Base-by-base conservation (phyloP, 768 basidiomycete genomes). In the Epithele typhae region DNA sequence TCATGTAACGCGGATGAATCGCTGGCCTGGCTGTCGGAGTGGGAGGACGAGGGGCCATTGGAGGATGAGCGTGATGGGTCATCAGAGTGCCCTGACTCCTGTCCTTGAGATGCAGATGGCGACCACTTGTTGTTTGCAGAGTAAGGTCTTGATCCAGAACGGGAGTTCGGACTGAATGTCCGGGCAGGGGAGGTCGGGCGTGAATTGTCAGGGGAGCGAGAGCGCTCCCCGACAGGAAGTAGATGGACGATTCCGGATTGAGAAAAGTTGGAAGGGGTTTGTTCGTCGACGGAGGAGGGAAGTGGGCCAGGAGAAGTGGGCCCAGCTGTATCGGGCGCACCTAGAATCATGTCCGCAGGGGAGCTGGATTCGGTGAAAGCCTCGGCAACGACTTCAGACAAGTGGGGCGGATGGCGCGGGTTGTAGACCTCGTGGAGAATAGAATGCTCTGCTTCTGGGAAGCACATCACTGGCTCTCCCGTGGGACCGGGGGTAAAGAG, bases 191-290 rank as follows among this genome's bases (percentile, higher is more conserved):
- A 46, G 9, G 36, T 40, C 2, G 32, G 30, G 12, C 45, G 45
- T 1, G 54, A 56, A 10, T 34, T 47, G 2, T 55, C 52, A 5
- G 35, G 50, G 4, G 45, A 43, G n/a, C 32, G 40, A 2, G 45
- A 33, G 40, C 37, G n/a, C 15, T 39, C 25, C 3, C 57, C 52
- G 25, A 57, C 8, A 11, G 63, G 63, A 1, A 49, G 54, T 10
- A 64, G 58, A 44, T 60, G 61, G 11, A 64, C 61, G 41, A 60
- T 60, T 1, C 63, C 63, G n/a, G 52, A 46, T 33, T 59, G 56
- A 9, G 62, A 63, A 41, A 59, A 60, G 49, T 58, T 56, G 25
- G 49, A 46, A 1, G 45, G 51, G 9, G 43, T 3, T n/a, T 21
- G 18, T 4, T n/a, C 41, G 6, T 36, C 30, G 17, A 19, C 32